Evolutionary conservation across 2,329 filamentous ascomycete species (phyloP).

Genomic region (Pseudodiploospora longispora): DNA sequence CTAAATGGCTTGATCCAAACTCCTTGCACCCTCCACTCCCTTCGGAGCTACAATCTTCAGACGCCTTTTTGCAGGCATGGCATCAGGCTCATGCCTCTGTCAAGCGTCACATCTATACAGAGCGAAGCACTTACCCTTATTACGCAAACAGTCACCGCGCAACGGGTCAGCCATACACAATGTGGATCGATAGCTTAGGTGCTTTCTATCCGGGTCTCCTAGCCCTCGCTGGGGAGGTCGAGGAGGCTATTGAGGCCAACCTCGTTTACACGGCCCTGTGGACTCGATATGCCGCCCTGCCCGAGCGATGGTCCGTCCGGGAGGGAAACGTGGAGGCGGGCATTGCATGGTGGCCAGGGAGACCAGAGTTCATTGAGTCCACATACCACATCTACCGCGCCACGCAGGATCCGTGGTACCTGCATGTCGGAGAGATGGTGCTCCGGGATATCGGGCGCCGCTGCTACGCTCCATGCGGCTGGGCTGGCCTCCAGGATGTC

Average conservation of each 20-base stretch:
- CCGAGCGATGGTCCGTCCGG: conserved; percentile 85
- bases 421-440: conserved; percentile 94
- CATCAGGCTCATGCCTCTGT: conserved; percentile 79
- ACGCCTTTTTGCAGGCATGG: conserved; percentile 77
- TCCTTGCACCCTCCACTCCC: conserved; percentile 51
- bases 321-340: conserved; percentile 79
- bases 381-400: conserved; percentile 94
- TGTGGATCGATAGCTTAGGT: conserved; percentile 93
- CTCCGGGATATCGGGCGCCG: conserved; percentile 78
- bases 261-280: conserved; percentile 87
- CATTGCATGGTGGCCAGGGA: conserved; percentile 88
- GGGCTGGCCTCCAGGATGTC: conserved; percentile 82
- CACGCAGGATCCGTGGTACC: conserved; percentile 90
- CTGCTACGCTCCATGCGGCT: conserved; percentile 87
- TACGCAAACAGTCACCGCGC: conserved; percentile 84
- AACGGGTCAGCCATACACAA: conserved; percentile 80
- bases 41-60: conserved; percentile 60
- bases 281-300: conserved; percentile 89
- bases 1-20: conserved; percentile 55
- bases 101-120: conserved; percentile 83
- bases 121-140: conserved; percentile 71
- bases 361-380: conserved; percentile 94
- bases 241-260: conserved; percentile 86
- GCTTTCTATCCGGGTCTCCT: conserved; percentile 92
- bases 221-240: conserved; percentile 76